Base-by-base conservation (phyloP, 192 early-diverging fungal genomes). In the Backusella sp. region DNA sequence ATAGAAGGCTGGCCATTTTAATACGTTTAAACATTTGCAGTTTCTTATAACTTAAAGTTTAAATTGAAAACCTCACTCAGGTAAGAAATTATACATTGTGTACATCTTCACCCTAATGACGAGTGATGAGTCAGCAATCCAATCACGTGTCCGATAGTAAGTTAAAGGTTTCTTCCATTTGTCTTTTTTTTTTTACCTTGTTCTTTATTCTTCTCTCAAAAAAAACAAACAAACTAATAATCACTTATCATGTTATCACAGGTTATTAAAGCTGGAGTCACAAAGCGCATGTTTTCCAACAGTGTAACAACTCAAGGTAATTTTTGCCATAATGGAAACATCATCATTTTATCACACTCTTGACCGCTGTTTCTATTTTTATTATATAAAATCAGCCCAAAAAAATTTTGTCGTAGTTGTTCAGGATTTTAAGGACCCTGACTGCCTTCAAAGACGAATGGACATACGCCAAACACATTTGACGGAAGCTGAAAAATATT, bases 361-460 rank as follows among this genome's bases (percentile, higher is more conserved):
- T 26, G 23, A 62, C 56, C n/a, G 14, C 9, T 62, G 26, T 3
- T 23, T 26, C 46, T 32, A 14, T 53, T 53, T 53, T 28, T 62
- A 62, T 14, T 62, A 23, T 28, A 62, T 14, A 62, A 49, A 49
- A 62, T 0, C 39, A 73, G 72, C 52, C 21, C 8, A 0, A 17
- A 30, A 73, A 37, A 26, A 39, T 1, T 73, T 37, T 73, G 7
- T 73, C 5, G 72, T 73, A 14, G 21, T 73, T 34, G 14, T 59
- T 21, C 35, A 73, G 8, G 72, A 73, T 41, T 59, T 37, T 12
- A 59, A 28, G 6, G 72, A 73, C 30, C 17, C 49, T 59, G 49
- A 73, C 7, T 52, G 49, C 12, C 65, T 74, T 26, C 59, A 74
- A 32, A 39, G 73, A 15, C 59, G 73, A 4, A 46, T 74, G 15